Percentiles rank a stretch among this genome's conserved stretches.
Conservation (phyloP, 768 basidiomycete species). For the Royoungia palumana region DNA sequence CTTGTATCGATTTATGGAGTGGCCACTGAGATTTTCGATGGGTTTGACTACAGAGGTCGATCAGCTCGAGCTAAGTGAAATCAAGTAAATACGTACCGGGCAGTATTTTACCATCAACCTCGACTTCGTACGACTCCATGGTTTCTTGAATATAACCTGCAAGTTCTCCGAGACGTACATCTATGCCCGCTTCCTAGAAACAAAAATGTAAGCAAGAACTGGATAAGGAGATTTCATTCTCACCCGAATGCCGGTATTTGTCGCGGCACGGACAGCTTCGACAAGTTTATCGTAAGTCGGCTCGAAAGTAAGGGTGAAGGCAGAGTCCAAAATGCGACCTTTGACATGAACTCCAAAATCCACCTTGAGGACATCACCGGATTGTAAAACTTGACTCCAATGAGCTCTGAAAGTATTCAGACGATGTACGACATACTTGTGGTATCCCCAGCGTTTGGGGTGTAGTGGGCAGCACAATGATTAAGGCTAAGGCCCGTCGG, state of each 20-base stretch:
- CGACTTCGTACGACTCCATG: conserved; percentile 98
- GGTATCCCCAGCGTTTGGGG: conserved; percentile 91
- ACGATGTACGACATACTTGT: conserved; percentile 47
- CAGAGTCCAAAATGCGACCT: conserved; percentile 93
- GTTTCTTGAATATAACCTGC: conserved; percentile 93
- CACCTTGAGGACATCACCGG: conserved; percentile 90
- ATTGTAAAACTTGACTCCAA: conserved; percentile 61
- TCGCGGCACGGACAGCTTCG: conserved; percentile 91
- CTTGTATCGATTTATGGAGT: conserved; percentile 85
- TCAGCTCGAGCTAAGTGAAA: background rate
- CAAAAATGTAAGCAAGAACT: conserved; percentile 5
- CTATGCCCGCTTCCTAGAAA: conserved; percentile 89
- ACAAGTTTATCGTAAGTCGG: conserved; percentile 87
- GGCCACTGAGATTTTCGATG: conserved; percentile 92
- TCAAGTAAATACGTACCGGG: conserved; percentile 51
- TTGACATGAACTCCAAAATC: conserved; percentile 97
- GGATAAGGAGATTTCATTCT: conserved; percentile 13
- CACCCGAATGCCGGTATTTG: conserved; percentile 86
- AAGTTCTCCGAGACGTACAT: conserved; percentile 89
- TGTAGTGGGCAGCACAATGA: conserved; percentile 94
- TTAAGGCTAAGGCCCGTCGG: conserved; percentile 95
- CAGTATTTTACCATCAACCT: conserved; percentile 77
- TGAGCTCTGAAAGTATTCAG: conserved; percentile 7
- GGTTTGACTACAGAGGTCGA: conserved; percentile 67
- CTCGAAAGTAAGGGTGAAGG: conserved; percentile 89